These are phyloP conservation scores for Marasmius oreades DNA, from an alignment of 1,284 basidiomycete genomes.

Conservation along the genomic window DNA sequence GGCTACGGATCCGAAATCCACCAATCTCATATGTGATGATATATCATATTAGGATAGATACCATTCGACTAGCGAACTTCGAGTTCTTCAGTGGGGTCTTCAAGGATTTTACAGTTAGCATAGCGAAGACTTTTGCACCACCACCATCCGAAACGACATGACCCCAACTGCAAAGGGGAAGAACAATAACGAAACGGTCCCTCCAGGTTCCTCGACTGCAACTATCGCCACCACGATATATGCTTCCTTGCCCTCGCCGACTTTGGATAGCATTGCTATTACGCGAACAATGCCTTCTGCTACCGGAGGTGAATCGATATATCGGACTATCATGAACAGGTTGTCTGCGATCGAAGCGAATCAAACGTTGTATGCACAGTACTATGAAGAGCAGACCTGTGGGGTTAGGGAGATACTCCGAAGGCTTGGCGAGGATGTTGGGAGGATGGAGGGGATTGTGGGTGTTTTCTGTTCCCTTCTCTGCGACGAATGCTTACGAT, in stretches of 20 bases:
- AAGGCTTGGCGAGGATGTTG: constrained; percentile 80
- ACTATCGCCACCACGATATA: constrained; percentile 8
- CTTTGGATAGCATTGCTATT: constrained; percentile 3
- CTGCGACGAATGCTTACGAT: background rate
- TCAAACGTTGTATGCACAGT: constrained; percentile 82
- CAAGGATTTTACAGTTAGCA: constrained; percentile 86
- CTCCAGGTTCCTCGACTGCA: background rate
- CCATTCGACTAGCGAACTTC: constrained; percentile 93
- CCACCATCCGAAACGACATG: too few relatives aligned
- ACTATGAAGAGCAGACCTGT: constrained; percentile 87
- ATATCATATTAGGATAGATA: constrained; percentile 96
- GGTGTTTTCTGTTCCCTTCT: constrained; percentile 28
- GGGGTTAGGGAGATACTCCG: constrained; percentile 75
- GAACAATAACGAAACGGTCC: too few relatives aligned
- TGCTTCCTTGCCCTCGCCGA: constrained; percentile 14
- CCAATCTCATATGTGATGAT: constrained; percentile 32
- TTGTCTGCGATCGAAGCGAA: constrained; percentile 85
- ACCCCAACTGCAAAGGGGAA: too few relatives aligned
- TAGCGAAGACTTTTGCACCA: constrained; percentile 58
- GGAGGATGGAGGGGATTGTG: constrained; percentile 72
- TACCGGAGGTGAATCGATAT: constrained; percentile 88
- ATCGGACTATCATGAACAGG: constrained; percentile 94
- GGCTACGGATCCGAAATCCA: constrained; percentile 32
- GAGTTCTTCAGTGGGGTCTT: constrained; percentile 99
- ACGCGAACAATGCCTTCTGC: constrained; percentile 23